A percentile compares a stretch with the other conserved stretches of the same genome.
phyloP scores from a whole-genome alignment of 2,329 filamentous ascomycete genomes.

The Neoarthrinium moseri region DNA sequence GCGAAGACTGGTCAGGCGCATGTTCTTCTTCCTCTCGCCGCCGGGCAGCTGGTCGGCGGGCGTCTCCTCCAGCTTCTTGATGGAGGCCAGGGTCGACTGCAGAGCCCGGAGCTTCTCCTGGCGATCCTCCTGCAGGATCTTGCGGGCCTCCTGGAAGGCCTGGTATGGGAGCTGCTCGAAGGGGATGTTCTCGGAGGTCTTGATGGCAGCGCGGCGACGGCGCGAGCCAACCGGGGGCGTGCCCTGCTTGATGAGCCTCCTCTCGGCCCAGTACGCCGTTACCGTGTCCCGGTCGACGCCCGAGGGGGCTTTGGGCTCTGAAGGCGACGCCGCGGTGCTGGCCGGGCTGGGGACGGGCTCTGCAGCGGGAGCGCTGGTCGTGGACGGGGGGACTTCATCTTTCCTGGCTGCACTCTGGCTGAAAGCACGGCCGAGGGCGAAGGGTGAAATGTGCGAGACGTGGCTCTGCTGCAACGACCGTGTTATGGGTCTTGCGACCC shows the following conservation, averaged over 20 bases:
- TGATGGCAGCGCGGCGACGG: slow-evolving; percentile 74
- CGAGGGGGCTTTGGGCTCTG: slow-evolving; percentile 26
- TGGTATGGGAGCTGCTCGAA: slow-evolving; percentile 96
- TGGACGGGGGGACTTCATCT: slow-evolving; percentile 34
- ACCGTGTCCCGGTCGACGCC: slow-evolving; percentile 69
- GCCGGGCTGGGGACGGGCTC: slow-evolving; percentile 18
- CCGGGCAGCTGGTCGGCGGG: slow-evolving; percentile 57
- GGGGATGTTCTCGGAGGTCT: slow-evolving; percentile 65
- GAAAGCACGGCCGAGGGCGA: slow-evolving; percentile 29
- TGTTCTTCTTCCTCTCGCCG: slow-evolving; percentile 64
- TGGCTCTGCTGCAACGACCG: slow-evolving; percentile 48
- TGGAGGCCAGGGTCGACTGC: slow-evolving; percentile 62
- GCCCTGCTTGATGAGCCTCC: slow-evolving; percentile 65
- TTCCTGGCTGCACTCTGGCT: slow-evolving; percentile 31
- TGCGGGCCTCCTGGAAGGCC: slow-evolving; percentile 94
- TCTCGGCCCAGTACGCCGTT: slow-evolving; percentile 61
- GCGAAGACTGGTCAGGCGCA: slow-evolving; percentile 67
- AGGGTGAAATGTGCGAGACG: slow-evolving; percentile 26
- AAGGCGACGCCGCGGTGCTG: slow-evolving; percentile 11
- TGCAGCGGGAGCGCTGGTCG: slow-evolving; percentile 16
- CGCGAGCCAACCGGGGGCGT: slow-evolving; percentile 78
- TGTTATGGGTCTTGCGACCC: slow-evolving; percentile 55
- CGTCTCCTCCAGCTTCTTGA: slow-evolving; percentile 63
- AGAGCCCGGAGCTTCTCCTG: slow-evolving; percentile 78
- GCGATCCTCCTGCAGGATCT: slow-evolving; percentile 76